Evolutionary conservation across 1,284 basidiomycete genomes (phyloP), one percentile per base, ranked within the genome.

Genomic region (Apiotrichum sp.): DNA sequence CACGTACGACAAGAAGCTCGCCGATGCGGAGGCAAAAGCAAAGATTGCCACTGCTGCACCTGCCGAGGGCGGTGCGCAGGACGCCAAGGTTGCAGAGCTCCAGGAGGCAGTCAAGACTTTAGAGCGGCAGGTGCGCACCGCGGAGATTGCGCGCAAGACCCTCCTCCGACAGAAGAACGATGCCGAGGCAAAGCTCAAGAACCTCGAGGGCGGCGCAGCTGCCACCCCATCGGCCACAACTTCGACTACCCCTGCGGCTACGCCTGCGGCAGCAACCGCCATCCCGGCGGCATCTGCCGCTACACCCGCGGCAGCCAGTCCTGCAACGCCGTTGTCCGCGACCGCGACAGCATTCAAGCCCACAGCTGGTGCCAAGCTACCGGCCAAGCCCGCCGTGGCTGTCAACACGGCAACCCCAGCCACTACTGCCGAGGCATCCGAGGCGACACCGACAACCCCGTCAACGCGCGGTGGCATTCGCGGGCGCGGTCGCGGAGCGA

Each of bases 121-220:
- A 13, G 67, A 71, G 48, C 62, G 68, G 40, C 68, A 70, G 53
- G 55, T 62, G 8, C 67, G 65, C 53, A 74, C 68, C 6, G 67
- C 66, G 1, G 70, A 74, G 50, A 72, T 73, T 35, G 57, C 65
- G 40, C 57, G 71, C 44, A 73, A 72, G 62, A 72, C 69, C 11
- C 57, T 74, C 44, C 71, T 73, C 51, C 38, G 59, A 7, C 48
- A 52, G 40, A 55, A 55, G 51, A 42, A 34, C 6, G 41, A 45
- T 53, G 60, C 53, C 65, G 71, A 74, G 48, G 53, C 65, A 45
- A 71, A 70, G 56, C 46, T 69, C 40, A 65, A 65, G 53, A 62
- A 53, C 50, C 50, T 66, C 9, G 63, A 64, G 34, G 65, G 40
- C 4, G 29, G 53, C n/a, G 35, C 46, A 11, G 51, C 56, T 4